phyloP scores from a whole-genome alignment of 2,329 filamentous ascomycete species.

The Trichoderma sp. region DNA sequence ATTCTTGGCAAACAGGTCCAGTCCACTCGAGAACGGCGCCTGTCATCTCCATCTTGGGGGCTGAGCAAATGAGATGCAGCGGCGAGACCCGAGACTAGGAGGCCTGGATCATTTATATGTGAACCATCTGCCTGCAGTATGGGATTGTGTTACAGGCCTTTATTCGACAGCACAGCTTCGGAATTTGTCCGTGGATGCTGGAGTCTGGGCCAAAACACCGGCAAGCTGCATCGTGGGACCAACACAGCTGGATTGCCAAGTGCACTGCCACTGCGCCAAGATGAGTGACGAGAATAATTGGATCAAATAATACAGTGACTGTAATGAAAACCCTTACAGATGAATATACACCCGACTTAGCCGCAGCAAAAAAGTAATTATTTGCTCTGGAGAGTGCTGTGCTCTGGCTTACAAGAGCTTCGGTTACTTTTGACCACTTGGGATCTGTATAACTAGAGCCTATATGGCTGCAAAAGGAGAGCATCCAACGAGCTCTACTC shows the following conservation, averaged over 20 bases:
- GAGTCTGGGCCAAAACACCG: neutral
- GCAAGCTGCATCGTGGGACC: neutral
- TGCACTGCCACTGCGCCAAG: conserved; percentile 17
- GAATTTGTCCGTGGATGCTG: neutral
- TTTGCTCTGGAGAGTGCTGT: neutral
- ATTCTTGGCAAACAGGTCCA: neutral
- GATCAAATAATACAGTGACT: no score
- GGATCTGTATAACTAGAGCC: neutral
- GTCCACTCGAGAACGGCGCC: neutral
- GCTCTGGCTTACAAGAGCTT: neutral
- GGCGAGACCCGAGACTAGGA: conserved; percentile 13
- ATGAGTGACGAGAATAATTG: neutral
- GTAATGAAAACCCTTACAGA: no score
- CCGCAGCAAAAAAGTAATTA: neutral
- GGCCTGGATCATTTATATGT: neutral
- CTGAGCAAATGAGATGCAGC: neutral
- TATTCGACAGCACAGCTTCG: neutral
- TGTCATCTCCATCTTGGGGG: neutral
- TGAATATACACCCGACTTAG: neutral
- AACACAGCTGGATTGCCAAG: neutral
- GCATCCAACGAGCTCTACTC: neutral
- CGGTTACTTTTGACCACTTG: neutral
- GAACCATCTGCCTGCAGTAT: neutral
- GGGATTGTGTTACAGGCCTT: neutral
- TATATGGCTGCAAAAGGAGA: neutral